Percentiles rank a stretch among this genome's conserved stretches.
phyloP scores from a whole-genome alignment of 257 asterid species.

The Solanum infundibuliforme region DNA sequence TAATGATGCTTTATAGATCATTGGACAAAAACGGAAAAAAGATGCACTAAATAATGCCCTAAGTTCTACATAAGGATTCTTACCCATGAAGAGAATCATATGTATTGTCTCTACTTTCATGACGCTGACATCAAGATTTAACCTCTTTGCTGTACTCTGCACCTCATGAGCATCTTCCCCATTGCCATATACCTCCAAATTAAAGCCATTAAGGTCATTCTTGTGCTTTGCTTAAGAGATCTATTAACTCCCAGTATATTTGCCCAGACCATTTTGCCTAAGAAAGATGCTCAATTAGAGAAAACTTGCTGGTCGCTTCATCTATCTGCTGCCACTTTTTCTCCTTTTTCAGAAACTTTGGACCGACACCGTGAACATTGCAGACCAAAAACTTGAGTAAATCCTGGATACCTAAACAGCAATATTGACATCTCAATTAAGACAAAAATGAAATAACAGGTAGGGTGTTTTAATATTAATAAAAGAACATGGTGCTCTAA shows the following conservation, averaged over 20 bases:
- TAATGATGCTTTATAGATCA: neutral
- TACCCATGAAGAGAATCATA: constrained; percentile 89
- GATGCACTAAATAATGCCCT: neutral
- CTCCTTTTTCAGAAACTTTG: constrained; percentile 77
- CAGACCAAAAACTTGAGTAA: constrained; percentile 66
- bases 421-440: neutral
- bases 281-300: constrained; percentile 85
- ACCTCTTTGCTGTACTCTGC: constrained; percentile 37
- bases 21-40: neutral
- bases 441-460: neutral
- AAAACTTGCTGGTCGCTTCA: constrained; percentile 64
- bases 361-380: constrained; percentile 85
- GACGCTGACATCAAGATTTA: neutral
- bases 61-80: constrained; percentile 5
- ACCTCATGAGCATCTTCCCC: constrained; percentile 92
- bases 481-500: neutral
- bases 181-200: constrained; percentile 80
- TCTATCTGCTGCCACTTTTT: constrained; percentile 67
- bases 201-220: constrained; percentile 75
- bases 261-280: constrained; percentile 98
- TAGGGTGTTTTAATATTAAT: neutral
- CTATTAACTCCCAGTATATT: constrained; percentile 78
- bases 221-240: constrained; percentile 65
- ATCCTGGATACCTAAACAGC: constrained; percentile 70
- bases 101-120: constrained; percentile 75